Evolutionary conservation across 2,329 filamentous ascomycete genomes (phyloP), one percentile per base, ranked within the genome.

Genomic region (Aspergillus neotritici): DNA sequence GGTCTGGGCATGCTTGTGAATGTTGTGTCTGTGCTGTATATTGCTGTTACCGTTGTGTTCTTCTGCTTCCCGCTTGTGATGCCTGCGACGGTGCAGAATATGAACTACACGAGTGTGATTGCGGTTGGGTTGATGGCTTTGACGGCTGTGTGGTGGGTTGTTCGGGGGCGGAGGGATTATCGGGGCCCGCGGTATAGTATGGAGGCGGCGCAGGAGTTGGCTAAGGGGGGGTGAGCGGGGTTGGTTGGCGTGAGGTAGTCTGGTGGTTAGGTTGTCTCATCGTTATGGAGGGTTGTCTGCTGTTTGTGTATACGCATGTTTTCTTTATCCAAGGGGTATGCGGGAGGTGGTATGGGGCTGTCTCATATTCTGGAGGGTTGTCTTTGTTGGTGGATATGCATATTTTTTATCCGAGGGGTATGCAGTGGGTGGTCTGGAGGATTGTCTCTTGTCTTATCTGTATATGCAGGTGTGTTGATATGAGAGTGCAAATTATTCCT

Each of bases 1-100:
- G 50, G 51, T 9, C 34, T 71, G 2, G 78, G 75, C 1, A 80
- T 76, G 47, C 47, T 64, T 0, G 64, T 84, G 2, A 79, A 79
- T 29, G 63, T 66, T 2, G 52, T 79, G 0, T 70, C 76, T 1
- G 75, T 77, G 50, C 57, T 65, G 0, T 85, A 84, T 56, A 81
- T 84, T 50, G 46, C 75, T 3, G 73, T 75, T 0, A 84, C 80
- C 60, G 72, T 79, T 3, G 74, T 84, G 7, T 78, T 85, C 31
- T 85, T 80, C 57, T 82, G 77, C 55, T 84, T 79, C 54, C 76
- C 77, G 0, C 70, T 69, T 39, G 55, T 68, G 0, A 43, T 74
- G 15, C 77, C 77, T 0, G 70, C 69, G 0, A 59, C 60, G 1
- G 67, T 68, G 0, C 53, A 59, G 9, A 72, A 63, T 32, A 80